Evolutionary conservation across 176 grass and related monocot species (phyloP), one percentile per base, ranked within the genome.

Genomic region (Zoysia pacifica): DNA sequence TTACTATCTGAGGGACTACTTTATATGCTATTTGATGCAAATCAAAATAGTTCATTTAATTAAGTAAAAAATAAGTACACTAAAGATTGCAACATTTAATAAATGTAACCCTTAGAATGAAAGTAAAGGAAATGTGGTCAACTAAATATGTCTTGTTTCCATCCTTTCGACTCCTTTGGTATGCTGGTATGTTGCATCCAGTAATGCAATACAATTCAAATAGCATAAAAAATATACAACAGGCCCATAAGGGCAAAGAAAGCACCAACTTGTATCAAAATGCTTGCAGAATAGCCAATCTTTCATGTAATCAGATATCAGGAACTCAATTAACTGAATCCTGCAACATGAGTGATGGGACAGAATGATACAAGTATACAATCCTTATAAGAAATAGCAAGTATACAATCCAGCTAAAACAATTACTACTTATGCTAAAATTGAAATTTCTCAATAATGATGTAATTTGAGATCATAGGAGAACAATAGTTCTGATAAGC

Each of bases 251-350:
- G n/a, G 54, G 63, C 35, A 35, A 58, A 68, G 3, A 82, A 84
- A 71, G 41, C 69, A 89, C 94, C 66, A 74, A 98, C 92, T 89
- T 74, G 63, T 86, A 55, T 94, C 90, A 76, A 94, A 91, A 75
- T 87, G 77, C 74, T 89, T 75, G 2, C 36, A 40, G 41, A 77
- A 89, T 67, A 94, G 70, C 95, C 95, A 98, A 52, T 39, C 83
- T 73, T 85, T 91, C 56, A 93, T 41, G 76, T 91, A 86, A 71
- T 94, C 90, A 28, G 81, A 79, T 87, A 93, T 81, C 40, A 98
- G 80, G 86, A 98, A 93, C 72, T 94, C 90, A 2, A 93, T 83
- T 83, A 98, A 85, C 66, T 98, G 90, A 82, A 94, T 89, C 95
- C 92, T 94, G 92, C 62, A 82, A 79, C 77, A 62, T 35, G 2